These are phyloP conservation scores for Populus davidiana DNA, from an alignment of 345 rosid species.

Conservation along the genomic window DNA sequence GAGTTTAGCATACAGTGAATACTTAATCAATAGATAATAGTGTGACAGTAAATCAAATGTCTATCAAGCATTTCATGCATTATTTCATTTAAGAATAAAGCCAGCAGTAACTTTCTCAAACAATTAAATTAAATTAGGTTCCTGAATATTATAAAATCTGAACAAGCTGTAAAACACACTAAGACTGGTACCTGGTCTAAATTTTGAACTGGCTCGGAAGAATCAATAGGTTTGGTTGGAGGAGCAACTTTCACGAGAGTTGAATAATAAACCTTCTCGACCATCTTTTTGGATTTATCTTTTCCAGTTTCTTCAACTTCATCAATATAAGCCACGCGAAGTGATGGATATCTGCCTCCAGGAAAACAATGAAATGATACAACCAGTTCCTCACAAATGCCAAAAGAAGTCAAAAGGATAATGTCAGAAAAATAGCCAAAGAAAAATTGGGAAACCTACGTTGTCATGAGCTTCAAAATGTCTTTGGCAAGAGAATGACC, in stretches of 20 bases:
- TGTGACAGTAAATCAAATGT: not conserved
- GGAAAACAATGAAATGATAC: slow-evolving; percentile 13
- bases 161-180: not conserved
- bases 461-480: slow-evolving; percentile 84
- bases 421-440: not conserved
- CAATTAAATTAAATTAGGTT: not conserved
- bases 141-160: not conserved
- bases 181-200: slow-evolving; percentile 68
- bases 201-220: slow-evolving; percentile 73
- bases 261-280: slow-evolving; percentile 76
- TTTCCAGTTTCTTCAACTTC: slow-evolving; percentile 86
- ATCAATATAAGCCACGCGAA: slow-evolving; percentile 96
- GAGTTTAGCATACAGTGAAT: not conserved
- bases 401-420: no score
- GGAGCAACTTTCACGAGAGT: slow-evolving; percentile 77
- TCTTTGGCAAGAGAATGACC: slow-evolving; percentile 80
- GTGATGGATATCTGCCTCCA: slow-evolving; percentile 81
- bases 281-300: slow-evolving; percentile 58
- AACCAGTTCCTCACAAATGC: not conserved
- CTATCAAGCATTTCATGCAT: not conserved
- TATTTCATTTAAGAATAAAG: no score
- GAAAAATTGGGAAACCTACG: slow-evolving; percentile 35
- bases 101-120: no score
- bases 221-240: slow-evolving; percentile 72
- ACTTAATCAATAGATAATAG: not conserved